Evolutionary conservation across 2,329 filamentous ascomycete species (phyloP), one percentile per base, ranked within the genome.

Genomic region (Alternaria metachromatica): DNA sequence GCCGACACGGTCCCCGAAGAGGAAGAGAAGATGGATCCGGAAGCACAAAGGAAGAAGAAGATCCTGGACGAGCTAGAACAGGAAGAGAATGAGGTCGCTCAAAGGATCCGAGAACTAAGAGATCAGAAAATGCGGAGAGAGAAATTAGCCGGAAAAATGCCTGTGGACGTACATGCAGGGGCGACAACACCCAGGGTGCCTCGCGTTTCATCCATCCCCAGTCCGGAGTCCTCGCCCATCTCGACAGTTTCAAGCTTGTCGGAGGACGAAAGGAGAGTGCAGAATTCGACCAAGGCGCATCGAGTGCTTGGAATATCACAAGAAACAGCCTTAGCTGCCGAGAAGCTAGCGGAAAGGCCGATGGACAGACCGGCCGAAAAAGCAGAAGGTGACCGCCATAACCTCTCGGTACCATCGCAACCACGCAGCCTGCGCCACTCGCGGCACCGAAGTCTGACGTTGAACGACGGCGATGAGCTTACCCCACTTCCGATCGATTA

Each of bases 121-220:
- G 84, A 87, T 68, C 85, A 87, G 65, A 86, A 87, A 67, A 82
- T 87, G 75, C 82, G 83, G 70, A 83, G 86, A 63, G 84, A 87
- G 49, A 82, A 80, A 67, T 71, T 78, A 65, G 75, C 78, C 43
- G 73, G 74, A 43, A 75, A 75, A 62, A 63, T 73, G 63, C 75
- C 77, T 55, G 71, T 75, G 51, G 65, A 67, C 33, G 62, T 63
- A 8, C 82, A 85, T 70, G 73, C 84, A 73, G 79, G 82, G 74
- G 77, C 75, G 55, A 76, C 80, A 55, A 72, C 80, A 59, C 76
- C 64, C 28, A 65, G 72, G 49, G 75, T 76, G 37, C 70, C 75
- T 54, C 75, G 72, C 25, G 77, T 78, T 77, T 78, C 75, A 77
- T 72, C 70, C 58, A 63, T 71, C 48, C 55, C 69, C 33, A 76